These are phyloP conservation scores for Paramecium primaurelia DNA, from an alignment of 73 alveolate genomes.

Conservation along the genomic window DNA sequence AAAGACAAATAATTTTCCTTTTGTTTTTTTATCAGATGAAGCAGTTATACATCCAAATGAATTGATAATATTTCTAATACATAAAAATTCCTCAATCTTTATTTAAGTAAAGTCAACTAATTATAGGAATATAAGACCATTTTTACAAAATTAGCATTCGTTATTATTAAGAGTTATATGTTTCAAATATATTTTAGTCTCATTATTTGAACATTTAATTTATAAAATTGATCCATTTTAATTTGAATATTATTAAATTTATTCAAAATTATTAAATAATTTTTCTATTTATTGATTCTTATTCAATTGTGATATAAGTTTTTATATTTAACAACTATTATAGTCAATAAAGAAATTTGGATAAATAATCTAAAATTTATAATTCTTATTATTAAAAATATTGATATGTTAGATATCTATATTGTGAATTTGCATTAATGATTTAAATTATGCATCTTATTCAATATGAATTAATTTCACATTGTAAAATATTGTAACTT, in stretches of 20 bases:
- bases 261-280: neutral
- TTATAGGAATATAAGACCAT: neutral
- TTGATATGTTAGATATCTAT: too few relatives aligned
- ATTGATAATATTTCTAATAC: neutral
- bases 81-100: neutral
- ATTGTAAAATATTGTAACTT: neutral
- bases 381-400: too few relatives aligned
- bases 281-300: too few relatives aligned
- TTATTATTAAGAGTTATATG: neutral
- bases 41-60: neutral
- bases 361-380: too few relatives aligned
- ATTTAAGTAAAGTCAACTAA: neutral
- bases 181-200: neutral
- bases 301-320: too few relatives aligned
- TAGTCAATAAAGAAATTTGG: neutral
- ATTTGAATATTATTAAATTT: neutral
- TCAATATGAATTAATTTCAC: neutral
- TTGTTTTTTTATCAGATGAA: too few relatives aligned
- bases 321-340: neutral
- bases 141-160: neutral
- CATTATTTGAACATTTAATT: neutral
- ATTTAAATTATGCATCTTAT: neutral
- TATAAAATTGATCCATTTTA: neutral
- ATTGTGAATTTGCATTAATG: neutral
- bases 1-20: neutral